phyloP scores from a whole-genome alignment of 306 rosid genomes.

The Glycine soja region DNA sequence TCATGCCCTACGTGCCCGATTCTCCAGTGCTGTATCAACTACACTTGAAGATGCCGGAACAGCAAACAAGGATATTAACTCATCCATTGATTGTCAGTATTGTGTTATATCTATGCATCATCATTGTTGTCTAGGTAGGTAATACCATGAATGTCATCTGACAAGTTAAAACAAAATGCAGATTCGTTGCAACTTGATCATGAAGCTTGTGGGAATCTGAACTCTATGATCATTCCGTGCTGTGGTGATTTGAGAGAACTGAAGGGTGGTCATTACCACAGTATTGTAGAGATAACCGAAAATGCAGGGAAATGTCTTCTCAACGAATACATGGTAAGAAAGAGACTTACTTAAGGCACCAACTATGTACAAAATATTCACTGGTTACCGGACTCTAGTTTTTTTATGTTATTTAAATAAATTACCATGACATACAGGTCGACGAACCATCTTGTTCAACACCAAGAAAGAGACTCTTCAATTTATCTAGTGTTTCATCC shows the following conservation, averaged over 20 bases:
- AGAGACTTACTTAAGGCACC: neutral
- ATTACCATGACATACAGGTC: conserved; percentile 59
- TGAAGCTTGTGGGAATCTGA: conserved; percentile 88
- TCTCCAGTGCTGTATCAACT: conserved; percentile 75
- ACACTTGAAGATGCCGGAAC: conserved; percentile 82
- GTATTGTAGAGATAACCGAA: conserved; percentile 89
- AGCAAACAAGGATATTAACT: conserved; percentile 83
- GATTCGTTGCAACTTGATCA: conserved; percentile 96
- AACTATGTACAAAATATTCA: neutral
- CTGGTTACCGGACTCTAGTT: conserved; percentile 19
- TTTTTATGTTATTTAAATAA: conserved; percentile 23
- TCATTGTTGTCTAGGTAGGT: conserved; percentile 11
- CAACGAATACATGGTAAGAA: conserved; percentile 79
- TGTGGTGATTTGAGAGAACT: conserved; percentile 88
- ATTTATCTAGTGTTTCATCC: conserved; percentile 81
- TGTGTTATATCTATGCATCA: conserved; percentile 20
- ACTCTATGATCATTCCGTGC: conserved; percentile 85
- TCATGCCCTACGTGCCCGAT: conserved; percentile 74
- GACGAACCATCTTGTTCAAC: conserved; percentile 99
- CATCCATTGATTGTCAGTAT: conserved; percentile 86
- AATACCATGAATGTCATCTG: conserved; percentile 34
- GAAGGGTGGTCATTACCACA: conserved; percentile 94
- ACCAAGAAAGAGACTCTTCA: conserved; percentile 88
- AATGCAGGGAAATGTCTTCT: conserved; percentile 87
- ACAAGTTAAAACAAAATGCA: conserved; percentile 53